Conservation (phyloP, 2,329 filamentous ascomycete genomes). For the Juglanconis juglandina region DNA sequence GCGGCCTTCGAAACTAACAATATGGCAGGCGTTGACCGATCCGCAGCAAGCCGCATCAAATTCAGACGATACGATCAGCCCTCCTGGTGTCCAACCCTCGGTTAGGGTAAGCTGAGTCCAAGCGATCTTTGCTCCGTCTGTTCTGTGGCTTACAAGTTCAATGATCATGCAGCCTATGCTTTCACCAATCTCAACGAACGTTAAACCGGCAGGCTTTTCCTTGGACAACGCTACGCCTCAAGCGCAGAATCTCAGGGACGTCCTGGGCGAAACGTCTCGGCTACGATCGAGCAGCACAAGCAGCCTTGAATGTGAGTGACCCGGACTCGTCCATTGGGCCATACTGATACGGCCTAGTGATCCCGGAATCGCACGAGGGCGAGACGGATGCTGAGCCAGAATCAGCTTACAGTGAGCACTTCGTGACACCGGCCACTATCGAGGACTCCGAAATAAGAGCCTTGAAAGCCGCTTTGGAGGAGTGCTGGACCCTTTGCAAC, state of each 20-base stretch:
- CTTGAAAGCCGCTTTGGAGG: slow-evolving; percentile 72
- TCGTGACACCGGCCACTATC: slow-evolving; percentile 37
- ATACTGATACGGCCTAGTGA: slow-evolving; percentile 43
- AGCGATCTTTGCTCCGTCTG: too few species aligned
- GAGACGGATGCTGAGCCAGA: slow-evolving; percentile 52
- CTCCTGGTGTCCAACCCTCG: slow-evolving; percentile 32
- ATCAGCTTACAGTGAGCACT: slow-evolving; percentile 47
- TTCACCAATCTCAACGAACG: slow-evolving; percentile 71
- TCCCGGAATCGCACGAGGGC: slow-evolving; percentile 44
- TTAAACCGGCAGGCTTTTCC: slow-evolving; percentile 64
- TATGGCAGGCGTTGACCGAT: slow-evolving; percentile 35
- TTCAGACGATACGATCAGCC: slow-evolving; percentile 33
- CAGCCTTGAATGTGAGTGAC: slow-evolving; percentile 70
- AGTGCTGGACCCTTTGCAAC: slow-evolving; percentile 94
- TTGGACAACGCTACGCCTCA: slow-evolving; percentile 71
- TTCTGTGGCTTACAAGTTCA: slow-evolving; percentile 12
- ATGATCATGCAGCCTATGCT: slow-evolving; percentile 51
- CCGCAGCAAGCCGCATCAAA: slow-evolving; percentile 21
- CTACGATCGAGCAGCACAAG: slow-evolving; percentile 65
- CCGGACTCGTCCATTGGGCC: neutral
- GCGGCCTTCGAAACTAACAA: slow-evolving; percentile 21
- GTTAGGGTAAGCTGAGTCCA: slow-evolving; percentile 31
- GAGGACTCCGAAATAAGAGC: slow-evolving; percentile 61
- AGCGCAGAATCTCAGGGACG: slow-evolving; percentile 77
- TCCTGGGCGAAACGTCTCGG: slow-evolving; percentile 54